Percentiles rank a stretch among this genome's conserved stretches.
phyloP scores from a whole-genome alignment of 2,329 filamentous ascomycete species.

The Scedosporium apiospermum region DNA sequence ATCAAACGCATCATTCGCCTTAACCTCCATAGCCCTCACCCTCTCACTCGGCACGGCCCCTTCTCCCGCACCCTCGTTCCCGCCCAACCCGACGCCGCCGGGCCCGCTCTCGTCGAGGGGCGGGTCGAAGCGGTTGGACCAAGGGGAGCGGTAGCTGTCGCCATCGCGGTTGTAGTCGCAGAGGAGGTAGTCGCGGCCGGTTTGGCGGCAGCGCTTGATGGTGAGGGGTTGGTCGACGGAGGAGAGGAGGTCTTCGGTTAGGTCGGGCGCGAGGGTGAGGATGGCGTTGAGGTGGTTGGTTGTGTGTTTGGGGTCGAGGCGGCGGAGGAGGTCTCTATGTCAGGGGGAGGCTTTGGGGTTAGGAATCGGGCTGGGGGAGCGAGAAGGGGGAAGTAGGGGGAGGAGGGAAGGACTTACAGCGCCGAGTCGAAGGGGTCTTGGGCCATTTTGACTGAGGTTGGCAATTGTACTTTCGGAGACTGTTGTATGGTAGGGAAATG shows the following conservation, averaged over 20 bases:
- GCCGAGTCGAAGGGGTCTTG: constrained; percentile 66
- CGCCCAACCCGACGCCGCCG: constrained; percentile 27
- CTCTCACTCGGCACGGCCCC: constrained; percentile 83
- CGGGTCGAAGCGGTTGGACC: constrained; percentile 97
- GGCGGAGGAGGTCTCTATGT: constrained; percentile 89
- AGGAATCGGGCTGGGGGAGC: neutral
- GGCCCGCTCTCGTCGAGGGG: constrained; percentile 58
- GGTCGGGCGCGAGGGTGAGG: constrained; percentile 77
- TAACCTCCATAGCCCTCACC: constrained; percentile 86
- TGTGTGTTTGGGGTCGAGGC: constrained; percentile 90
- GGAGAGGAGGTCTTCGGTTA: constrained; percentile 95
- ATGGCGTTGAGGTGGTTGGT: constrained; percentile 80
- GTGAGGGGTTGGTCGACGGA: constrained; percentile 94
- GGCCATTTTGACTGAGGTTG: constrained; percentile 26
- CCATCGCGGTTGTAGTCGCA: constrained; percentile 99
- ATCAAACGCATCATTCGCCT: constrained; percentile 93
- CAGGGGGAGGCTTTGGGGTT: constrained; percentile 3
- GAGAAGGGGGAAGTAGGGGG: constrained; percentile 8
- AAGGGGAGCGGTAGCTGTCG: constrained; percentile 95
- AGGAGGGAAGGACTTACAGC: constrained; percentile 43
- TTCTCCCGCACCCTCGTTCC: constrained; percentile 55
- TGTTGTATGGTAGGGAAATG: too few relatives aligned
- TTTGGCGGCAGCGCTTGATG: constrained; percentile 75
- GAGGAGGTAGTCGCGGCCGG: constrained; percentile 89
- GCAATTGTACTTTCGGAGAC: too few relatives aligned